Evolutionary conservation across 345 rosid species (phyloP).

Genomic region (Arabidopsis arenosa): DNA sequence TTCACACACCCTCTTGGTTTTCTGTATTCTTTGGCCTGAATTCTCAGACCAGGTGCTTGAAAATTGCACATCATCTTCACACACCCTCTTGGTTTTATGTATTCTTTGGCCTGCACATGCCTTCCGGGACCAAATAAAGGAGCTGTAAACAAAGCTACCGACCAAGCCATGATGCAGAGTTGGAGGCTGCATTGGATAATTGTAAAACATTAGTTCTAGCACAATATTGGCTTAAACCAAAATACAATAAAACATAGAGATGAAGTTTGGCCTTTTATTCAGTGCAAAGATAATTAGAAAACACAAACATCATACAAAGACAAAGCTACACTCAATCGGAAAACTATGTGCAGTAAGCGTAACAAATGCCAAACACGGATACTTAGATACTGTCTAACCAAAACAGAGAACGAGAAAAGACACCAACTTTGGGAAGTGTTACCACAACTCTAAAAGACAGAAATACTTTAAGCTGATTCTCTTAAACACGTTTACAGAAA

Average conservation of each 20-base stretch:
- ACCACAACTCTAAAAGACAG: not conserved
- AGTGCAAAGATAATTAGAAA: not conserved
- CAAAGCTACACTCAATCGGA: slow-evolving; percentile 1
- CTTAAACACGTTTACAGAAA: not conserved
- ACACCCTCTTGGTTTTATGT: slow-evolving; percentile 53
- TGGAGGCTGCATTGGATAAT: slow-evolving; percentile 52
- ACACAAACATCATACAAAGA: not conserved
- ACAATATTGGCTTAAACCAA: slow-evolving; percentile 2
- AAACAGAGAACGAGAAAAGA: not conserved
- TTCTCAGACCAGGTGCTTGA: slow-evolving; percentile 50
- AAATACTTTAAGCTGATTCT: not conserved
- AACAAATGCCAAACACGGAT: slow-evolving; percentile 7
- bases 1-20: slow-evolving; percentile 51
- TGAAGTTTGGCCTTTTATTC: not conserved
- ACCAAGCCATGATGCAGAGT: slow-evolving; percentile 63
- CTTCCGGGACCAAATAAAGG: slow-evolving; percentile 50
- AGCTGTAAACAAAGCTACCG: slow-evolving; percentile 60
- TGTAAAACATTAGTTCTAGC: slow-evolving; percentile 18
- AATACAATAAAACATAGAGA: slow-evolving; percentile 5
- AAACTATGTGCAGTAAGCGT: not conserved
- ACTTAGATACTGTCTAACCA: not conserved
- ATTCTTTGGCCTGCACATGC: slow-evolving; percentile 51
- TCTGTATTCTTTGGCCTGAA: slow-evolving; percentile 51
- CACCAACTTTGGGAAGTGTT: not conserved
- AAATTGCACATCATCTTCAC: slow-evolving; percentile 55